Evolutionary conservation across 352 stramenopile species (phyloP).

Genomic region (Pythium aquatile): DNA sequence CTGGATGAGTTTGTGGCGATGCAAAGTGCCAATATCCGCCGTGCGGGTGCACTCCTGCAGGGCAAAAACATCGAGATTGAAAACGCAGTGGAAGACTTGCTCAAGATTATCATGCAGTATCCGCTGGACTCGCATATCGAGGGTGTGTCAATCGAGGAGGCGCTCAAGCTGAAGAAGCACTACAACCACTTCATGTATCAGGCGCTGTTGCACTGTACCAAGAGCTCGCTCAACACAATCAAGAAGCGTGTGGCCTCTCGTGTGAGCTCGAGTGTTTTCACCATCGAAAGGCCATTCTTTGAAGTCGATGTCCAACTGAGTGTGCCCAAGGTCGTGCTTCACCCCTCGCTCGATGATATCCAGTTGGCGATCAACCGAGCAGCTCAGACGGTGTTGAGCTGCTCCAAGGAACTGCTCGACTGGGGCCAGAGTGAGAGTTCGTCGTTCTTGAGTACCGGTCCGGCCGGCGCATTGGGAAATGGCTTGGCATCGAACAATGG

Average conservation of each 20-base stretch:
- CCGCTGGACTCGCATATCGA: slow-evolving; percentile 96
- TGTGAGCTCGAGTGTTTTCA: slow-evolving; percentile 85
- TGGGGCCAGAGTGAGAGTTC: slow-evolving; percentile 88
- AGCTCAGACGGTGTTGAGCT: slow-evolving; percentile 95
- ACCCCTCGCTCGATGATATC: slow-evolving; percentile 96
- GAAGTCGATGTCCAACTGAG: slow-evolving; percentile 97
- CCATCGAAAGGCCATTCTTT: slow-evolving; percentile 96
- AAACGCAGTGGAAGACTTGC: slow-evolving; percentile 96
- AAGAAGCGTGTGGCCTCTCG: slow-evolving; percentile 97
- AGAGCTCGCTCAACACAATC: slow-evolving; percentile 98
- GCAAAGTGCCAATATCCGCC: slow-evolving; percentile 94
- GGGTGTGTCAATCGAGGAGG: slow-evolving; percentile 90
- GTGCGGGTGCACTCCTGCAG: slow-evolving; percentile 91
- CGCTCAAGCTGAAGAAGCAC: slow-evolving; percentile 96
- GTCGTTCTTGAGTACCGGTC: slow-evolving; percentile 21
- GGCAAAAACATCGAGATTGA: slow-evolving; percentile 99
- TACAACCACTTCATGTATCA: slow-evolving; percentile 99
- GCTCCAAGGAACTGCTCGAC: slow-evolving; percentile 95
- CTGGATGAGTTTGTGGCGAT: slow-evolving; percentile 98
- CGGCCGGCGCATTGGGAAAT: slow-evolving; percentile 2
- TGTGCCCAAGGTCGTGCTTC: slow-evolving; percentile 91
- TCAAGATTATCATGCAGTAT: slow-evolving; percentile 96
- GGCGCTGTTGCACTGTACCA: slow-evolving; percentile 95
- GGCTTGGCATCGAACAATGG: slow-evolving; percentile 32
- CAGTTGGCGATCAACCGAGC: slow-evolving; percentile 97